Evolutionary conservation across 306 rosid species (phyloP).

Genomic region (Arachis stenosperma): DNA sequence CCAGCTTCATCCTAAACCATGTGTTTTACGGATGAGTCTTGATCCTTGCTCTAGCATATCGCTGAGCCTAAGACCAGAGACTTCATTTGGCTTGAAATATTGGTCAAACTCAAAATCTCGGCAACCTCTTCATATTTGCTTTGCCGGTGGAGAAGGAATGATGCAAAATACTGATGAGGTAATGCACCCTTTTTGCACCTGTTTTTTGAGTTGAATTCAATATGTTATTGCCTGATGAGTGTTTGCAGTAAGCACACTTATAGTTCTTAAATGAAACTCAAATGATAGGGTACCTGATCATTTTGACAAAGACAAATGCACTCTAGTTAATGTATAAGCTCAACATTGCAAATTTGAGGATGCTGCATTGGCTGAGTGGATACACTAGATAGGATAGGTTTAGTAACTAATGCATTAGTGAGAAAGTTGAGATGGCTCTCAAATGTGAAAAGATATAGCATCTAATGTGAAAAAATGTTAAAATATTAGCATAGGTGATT

Average conservation of each 20-base stretch:
- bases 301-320: not conserved
- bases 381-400: not conserved
- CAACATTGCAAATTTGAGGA: too few relatives aligned
- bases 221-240: not conserved
- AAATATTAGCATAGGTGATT: not conserved
- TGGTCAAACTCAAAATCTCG: conserved; percentile 34
- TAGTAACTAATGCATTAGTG: too few relatives aligned
- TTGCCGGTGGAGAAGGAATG: conserved; percentile 56
- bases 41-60: conserved; percentile 5
- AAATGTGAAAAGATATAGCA: too few relatives aligned
- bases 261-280: conserved; percentile 19
- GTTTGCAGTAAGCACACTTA: not conserved
- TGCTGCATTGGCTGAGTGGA: too few relatives aligned
- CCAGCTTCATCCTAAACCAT: conserved; percentile 29
- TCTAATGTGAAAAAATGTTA: not conserved
- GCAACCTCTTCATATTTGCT: conserved; percentile 47
- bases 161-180: conserved; percentile 56
- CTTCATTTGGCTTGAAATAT: conserved; percentile 35
- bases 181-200: conserved; percentile 5
- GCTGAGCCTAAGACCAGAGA: conserved; percentile 23
- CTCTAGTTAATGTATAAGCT: not conserved
- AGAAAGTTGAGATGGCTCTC: too few relatives aligned
- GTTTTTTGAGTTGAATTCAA: conserved; percentile 17
- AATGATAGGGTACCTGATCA: not conserved
- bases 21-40: conserved; percentile 18